A percentile compares a stretch with the other conserved stretches of the same genome.
Evolutionary conservation across 1,139 yeast species (phyloP).

Genomic region (Debaryomyces subglobosus): DNA sequence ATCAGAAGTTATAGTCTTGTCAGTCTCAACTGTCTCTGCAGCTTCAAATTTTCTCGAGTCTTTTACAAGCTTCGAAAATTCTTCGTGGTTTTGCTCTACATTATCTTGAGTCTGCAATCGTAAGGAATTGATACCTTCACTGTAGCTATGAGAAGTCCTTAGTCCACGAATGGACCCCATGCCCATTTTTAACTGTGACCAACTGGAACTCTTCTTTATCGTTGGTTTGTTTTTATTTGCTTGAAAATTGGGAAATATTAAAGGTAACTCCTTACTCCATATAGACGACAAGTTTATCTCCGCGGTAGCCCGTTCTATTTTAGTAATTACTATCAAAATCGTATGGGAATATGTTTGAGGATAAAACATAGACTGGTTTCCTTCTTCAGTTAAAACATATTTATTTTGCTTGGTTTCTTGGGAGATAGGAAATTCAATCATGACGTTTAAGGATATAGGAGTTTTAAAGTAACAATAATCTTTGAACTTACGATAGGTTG

Average conservation of each 20-base stretch:
- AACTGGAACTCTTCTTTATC: slow-evolving; percentile 14
- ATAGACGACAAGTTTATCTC: slow-evolving; percentile 20
- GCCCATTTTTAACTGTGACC: slow-evolving; percentile 16
- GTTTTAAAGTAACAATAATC: slow-evolving; percentile 20
- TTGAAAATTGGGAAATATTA: slow-evolving; percentile 8
- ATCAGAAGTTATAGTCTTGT: neutral
- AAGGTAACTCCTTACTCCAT: slow-evolving; percentile 26
- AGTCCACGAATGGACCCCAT: slow-evolving; percentile 15
- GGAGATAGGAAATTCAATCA: slow-evolving; percentile 12
- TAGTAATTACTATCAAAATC: slow-evolving; percentile 9
- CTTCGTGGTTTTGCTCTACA: neutral
- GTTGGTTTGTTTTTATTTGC: slow-evolving; percentile 4
- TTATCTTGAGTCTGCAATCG: neutral
- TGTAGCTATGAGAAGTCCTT: slow-evolving; percentile 12
- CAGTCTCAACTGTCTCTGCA: neutral
- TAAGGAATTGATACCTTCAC: slow-evolving; percentile 7
- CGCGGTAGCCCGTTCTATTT: slow-evolving; percentile 17
- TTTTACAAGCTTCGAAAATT: neutral
- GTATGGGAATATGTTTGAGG: neutral
- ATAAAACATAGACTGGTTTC: neutral
- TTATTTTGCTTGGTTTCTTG: slow-evolving; percentile 2
- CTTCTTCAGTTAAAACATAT: slow-evolving; percentile 4
- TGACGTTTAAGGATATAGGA: slow-evolving; percentile 12
- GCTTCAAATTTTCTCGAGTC: neutral
- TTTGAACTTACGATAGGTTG: slow-evolving; percentile 7